These are phyloP conservation scores for Hepatocystis sp. DNA, from an alignment of 169 alveolate species.

Conservation along the genomic window DNA sequence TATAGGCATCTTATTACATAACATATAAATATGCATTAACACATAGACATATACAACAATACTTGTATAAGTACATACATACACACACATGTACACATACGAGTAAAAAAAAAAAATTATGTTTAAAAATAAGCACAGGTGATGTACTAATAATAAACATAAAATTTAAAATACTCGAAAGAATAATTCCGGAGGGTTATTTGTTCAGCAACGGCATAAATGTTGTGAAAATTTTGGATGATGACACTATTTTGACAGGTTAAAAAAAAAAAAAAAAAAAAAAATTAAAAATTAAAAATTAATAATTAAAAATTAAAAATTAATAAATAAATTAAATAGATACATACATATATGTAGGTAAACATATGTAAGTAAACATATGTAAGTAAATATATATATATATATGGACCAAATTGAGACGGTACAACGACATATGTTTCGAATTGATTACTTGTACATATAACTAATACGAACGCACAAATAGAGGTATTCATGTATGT, in stretches of 20 bases:
- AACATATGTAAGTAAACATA: background rate
- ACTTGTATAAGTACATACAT: no score
- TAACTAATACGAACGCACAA: no score
- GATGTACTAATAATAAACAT: constrained; percentile 59
- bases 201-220: constrained; percentile 72
- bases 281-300: background rate
- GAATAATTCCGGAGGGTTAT: constrained; percentile 53
- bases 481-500: no score
- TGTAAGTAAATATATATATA: no score
- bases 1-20: background rate
- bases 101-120: background rate
- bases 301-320: no score
- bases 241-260: constrained; percentile 64
- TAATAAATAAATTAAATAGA: no score
- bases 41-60: no score
- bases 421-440: no score
- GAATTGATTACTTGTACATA: no score
- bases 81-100: no score
- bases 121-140: constrained; percentile 12
- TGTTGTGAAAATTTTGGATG: constrained; percentile 45
- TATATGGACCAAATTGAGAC: no score
- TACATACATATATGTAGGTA: background rate
- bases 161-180: constrained; percentile 57
- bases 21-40: background rate
- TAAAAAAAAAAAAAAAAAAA: background rate